Percentiles rank a stretch among this genome's conserved stretches.
phyloP scores from a whole-genome alignment of 129 eudicot species.

The Solidago caesia region DNA sequence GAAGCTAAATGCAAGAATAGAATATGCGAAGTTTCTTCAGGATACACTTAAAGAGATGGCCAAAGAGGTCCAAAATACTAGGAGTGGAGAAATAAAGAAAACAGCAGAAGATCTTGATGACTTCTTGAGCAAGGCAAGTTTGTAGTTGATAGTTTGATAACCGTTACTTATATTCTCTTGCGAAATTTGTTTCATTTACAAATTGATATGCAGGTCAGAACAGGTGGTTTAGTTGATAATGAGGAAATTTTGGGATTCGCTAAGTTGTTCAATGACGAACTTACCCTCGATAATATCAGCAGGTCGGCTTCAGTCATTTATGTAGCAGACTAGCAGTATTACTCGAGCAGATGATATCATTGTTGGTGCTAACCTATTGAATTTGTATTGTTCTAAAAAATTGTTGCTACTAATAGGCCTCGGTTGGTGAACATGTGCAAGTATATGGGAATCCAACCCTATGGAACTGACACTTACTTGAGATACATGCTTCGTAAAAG shows the following conservation, averaged over 20 bases:
- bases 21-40: constrained; percentile 94
- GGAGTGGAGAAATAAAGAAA: constrained; percentile 89
- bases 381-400: constrained; percentile 7
- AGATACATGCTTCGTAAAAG: constrained; percentile 79
- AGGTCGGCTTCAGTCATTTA: constrained; percentile 45
- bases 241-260: constrained; percentile 96
- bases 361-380: constrained; percentile 7
- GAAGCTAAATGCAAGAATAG: constrained; percentile 88
- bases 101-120: constrained; percentile 99
- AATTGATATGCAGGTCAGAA: constrained; percentile 72
- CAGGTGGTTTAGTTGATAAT: constrained; percentile 69
- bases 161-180: constrained; percentile 6
- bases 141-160: background rate
- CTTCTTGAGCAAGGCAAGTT: constrained; percentile 72
- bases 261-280: constrained; percentile 91
- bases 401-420: constrained; percentile 55
- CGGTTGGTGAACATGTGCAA: constrained; percentile 97
- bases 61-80: constrained; percentile 87
- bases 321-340: background rate
- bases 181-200: constrained; percentile 21
- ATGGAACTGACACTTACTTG: constrained; percentile 82
- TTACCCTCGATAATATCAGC: constrained; percentile 94
- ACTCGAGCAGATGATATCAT: background rate
- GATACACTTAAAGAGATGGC: constrained; percentile 97
- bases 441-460: constrained; percentile 90